Conservation (phyloP, 2,329 filamentous ascomycete species). For the Sporothrix euskadiensis region DNA sequence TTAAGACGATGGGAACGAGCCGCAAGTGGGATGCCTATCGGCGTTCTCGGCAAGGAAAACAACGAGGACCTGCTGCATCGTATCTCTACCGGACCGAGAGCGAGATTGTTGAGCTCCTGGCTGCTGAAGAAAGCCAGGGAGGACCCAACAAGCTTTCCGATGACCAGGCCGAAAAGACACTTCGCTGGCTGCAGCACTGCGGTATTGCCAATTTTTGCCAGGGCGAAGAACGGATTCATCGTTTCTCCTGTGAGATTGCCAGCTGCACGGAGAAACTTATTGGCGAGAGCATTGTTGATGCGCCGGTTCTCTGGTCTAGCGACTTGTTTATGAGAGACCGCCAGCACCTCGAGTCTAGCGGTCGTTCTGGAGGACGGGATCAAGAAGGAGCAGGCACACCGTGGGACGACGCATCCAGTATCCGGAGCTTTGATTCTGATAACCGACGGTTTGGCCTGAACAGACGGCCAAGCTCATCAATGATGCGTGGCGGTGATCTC, state of each 20-base stretch:
- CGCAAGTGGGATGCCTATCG: conserved; percentile 47
- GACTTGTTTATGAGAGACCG: conserved; percentile 82
- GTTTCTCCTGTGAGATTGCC: conserved; percentile 87
- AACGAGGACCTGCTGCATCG: conserved; percentile 53
- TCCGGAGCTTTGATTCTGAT: conserved; percentile 55
- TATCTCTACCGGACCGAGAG: conserved; percentile 79
- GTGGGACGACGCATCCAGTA: conserved; percentile 56
- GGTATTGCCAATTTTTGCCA: conserved; percentile 90
- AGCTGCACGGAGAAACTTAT: conserved; percentile 83
- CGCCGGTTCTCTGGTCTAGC: conserved; percentile 88
- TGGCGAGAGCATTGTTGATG: conserved; percentile 78
- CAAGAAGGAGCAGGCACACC: conserved; percentile 47
- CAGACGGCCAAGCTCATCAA: conserved; percentile 52
- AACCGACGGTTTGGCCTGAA: conserved; percentile 43
- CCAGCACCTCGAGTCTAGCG: conserved; percentile 54
- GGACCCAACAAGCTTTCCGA: conserved; percentile 96
- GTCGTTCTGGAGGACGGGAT: conserved; percentile 44
- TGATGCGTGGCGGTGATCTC: conserved; percentile 52
- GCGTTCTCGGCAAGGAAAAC: conserved; percentile 50
- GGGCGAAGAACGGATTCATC: conserved; percentile 91
- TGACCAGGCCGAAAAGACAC: conserved; percentile 84
- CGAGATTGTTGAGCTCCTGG: conserved; percentile 83
- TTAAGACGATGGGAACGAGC: conserved; percentile 84
- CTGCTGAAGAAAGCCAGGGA: conserved; percentile 78
- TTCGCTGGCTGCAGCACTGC: conserved; percentile 77